Evolutionary conservation across 2,329 filamentous ascomycete genomes (phyloP).

Genomic region (Chrysoporthe austroafricana): DNA sequence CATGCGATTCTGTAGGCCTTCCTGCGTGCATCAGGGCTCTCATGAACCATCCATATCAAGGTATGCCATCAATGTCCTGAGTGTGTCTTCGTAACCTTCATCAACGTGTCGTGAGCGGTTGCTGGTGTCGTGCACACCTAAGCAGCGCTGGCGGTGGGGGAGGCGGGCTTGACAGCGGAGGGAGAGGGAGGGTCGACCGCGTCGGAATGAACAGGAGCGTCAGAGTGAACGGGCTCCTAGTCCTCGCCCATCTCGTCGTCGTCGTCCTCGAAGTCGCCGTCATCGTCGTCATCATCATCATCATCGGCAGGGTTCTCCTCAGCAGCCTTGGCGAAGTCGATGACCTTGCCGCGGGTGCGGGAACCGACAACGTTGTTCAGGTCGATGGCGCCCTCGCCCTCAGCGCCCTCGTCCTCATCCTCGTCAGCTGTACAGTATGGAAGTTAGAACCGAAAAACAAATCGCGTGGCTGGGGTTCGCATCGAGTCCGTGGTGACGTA

Average conservation of each 20-base stretch:
- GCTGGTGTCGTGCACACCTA: conserved; percentile 6
- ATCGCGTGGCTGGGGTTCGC: conserved; percentile 3
- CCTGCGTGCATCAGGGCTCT: conserved; percentile 8
- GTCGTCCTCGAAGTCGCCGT: conserved; percentile 65
- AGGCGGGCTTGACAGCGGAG: conserved; percentile 5
- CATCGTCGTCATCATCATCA: conserved; percentile 78
- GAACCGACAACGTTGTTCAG: conserved; percentile 85
- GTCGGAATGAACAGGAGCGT: conserved; percentile 13
- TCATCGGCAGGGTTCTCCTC: conserved; percentile 76
- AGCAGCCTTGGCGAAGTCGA: conserved; percentile 91
- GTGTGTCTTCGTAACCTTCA: conserved; percentile 22
- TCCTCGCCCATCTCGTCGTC: conserved; percentile 74
- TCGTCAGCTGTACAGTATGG: conserved; percentile 33
- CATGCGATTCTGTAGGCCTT: conserved; percentile 17
- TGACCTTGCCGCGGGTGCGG: conserved; percentile 88
- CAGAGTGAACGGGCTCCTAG: conserved; percentile 32
- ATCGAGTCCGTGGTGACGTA: conserved; percentile 31
- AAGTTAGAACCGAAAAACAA: conserved; percentile 27
- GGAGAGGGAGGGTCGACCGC: conserved; percentile 9
- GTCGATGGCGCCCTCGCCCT: conserved; percentile 91
- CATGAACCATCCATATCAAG: conserved; percentile 12
- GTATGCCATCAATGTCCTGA: neutral
- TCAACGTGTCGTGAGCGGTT: conserved; percentile 18
- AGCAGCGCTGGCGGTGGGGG: conserved; percentile 5
- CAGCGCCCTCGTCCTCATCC: conserved; percentile 72